Evolutionary conservation across 495 filamentous ascomycete species (phyloP).

Genomic region (Collariella sp.): DNA sequence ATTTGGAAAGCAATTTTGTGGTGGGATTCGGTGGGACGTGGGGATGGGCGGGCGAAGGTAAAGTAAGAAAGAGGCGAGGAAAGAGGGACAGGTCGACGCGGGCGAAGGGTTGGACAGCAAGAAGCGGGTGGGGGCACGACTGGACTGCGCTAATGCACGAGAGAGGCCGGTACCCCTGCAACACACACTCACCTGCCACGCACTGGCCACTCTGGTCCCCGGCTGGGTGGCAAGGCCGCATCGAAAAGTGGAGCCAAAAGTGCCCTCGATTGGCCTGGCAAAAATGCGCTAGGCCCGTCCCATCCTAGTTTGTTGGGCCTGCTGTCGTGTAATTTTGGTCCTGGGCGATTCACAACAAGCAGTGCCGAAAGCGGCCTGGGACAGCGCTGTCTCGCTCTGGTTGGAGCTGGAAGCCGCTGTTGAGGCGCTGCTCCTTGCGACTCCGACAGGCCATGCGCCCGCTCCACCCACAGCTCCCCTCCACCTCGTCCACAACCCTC

Average conservation of each 20-base stretch:
- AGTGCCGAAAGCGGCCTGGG: slow-evolving; percentile 27
- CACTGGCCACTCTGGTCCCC: slow-evolving; percentile 26
- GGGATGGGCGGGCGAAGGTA: slow-evolving; percentile 19
- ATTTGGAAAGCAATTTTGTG: slow-evolving; percentile 13
- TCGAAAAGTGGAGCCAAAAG: slow-evolving; percentile 14
- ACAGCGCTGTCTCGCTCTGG: slow-evolving; percentile 13
- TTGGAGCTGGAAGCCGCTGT: slow-evolving; percentile 9
- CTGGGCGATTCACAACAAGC: slow-evolving; percentile 20
- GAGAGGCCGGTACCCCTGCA: slow-evolving; percentile 32
- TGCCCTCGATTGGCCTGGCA: slow-evolving; percentile 19
- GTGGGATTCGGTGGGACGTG: slow-evolving; percentile 21
- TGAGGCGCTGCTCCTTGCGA: slow-evolving; percentile 7
- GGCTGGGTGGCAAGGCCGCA: slow-evolving; percentile 27
- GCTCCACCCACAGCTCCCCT: slow-evolving; percentile 1
- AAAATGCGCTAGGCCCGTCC: slow-evolving; percentile 10
- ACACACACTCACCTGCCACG: slow-evolving; percentile 27
- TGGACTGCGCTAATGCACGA: slow-evolving; percentile 28
- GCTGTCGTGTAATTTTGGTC: slow-evolving; percentile 34
- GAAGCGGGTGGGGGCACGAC: slow-evolving; percentile 24
- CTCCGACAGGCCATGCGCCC: slow-evolving; percentile 2
- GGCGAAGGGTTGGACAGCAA: slow-evolving; percentile 33
- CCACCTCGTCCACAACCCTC: slow-evolving; percentile 17
- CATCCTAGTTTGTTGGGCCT: slow-evolving; percentile 14
- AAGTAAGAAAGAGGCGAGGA: slow-evolving; percentile 30
- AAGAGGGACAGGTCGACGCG: slow-evolving; percentile 30